These are phyloP conservation scores for Phaffomyces opuntiae DNA, from an alignment of 805 yeast species.

Conservation along the genomic window DNA sequence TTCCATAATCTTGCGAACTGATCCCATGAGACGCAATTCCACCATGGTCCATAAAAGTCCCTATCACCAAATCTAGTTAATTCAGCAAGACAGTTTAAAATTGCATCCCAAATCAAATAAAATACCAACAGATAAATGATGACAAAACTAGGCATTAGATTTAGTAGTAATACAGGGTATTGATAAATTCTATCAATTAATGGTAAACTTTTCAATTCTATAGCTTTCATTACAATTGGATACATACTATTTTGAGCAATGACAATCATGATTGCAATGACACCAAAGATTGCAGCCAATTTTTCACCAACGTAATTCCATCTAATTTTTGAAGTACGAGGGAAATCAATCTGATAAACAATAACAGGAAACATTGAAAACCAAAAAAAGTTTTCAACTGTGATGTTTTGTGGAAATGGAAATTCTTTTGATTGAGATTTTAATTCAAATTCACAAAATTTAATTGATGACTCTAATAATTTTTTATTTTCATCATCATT, in stretches of 20 bases:
- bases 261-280: slow-evolving; percentile 73
- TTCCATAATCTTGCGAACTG: slow-evolving; percentile 95
- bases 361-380: slow-evolving; percentile 87
- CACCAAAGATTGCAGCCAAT: slow-evolving; percentile 77
- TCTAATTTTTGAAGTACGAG: slow-evolving; percentile 64
- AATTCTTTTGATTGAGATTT: slow-evolving; percentile 40
- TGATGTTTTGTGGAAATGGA: slow-evolving; percentile 70
- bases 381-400: slow-evolving; percentile 56
- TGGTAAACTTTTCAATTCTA: slow-evolving; percentile 46
- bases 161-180: slow-evolving; percentile 58
- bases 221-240: slow-evolving; percentile 61
- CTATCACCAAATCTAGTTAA: slow-evolving; percentile 82
- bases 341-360: slow-evolving; percentile 77
- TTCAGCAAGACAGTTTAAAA: slow-evolving; percentile 85
- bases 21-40: slow-evolving; percentile 93
- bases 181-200: slow-evolving; percentile 33
- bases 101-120: slow-evolving; percentile 93
- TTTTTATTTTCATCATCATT: slow-evolving; percentile 13
- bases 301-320: slow-evolving; percentile 65
- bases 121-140: slow-evolving; percentile 70
- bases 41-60: slow-evolving; percentile 94
- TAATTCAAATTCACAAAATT: slow-evolving; percentile 70
- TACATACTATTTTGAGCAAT: slow-evolving; percentile 70
- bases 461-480: slow-evolving; percentile 39
- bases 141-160: slow-evolving; percentile 75